phyloP scores from a whole-genome alignment of 176 grass and related monocot species.

The Stipa capillata region DNA sequence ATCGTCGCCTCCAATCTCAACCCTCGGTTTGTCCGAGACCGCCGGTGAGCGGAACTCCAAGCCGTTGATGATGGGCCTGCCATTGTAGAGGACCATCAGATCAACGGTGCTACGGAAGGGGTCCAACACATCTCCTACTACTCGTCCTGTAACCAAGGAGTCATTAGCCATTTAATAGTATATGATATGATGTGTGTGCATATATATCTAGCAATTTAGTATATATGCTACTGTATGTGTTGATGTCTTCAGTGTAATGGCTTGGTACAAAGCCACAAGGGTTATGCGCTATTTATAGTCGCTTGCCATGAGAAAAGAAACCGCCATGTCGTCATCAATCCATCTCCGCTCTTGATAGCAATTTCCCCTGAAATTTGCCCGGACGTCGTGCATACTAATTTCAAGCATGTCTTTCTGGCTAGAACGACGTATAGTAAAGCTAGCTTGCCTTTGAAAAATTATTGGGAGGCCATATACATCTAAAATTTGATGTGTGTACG shows the following conservation, averaged over 20 bases:
- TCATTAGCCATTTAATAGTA: constrained; percentile 40
- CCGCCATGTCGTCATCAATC: not conserved
- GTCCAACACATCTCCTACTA: constrained; percentile 74
- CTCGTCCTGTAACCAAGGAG: constrained; percentile 41
- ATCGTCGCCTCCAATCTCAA: constrained; percentile 62
- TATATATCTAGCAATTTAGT: no score
- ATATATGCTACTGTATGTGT: not conserved
- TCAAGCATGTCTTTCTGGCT: not conserved
- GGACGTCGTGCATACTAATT: not conserved
- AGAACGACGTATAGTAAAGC: not conserved
- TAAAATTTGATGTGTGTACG: not conserved
- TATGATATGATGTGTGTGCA: no score
- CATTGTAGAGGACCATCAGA: constrained; percentile 37
- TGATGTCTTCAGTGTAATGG: not conserved
- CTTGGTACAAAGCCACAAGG: not conserved
- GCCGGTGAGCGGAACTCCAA: constrained; percentile 44
- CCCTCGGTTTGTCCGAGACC: constrained; percentile 24
- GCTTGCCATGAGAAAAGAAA: not conserved
- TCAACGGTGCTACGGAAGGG: constrained; percentile 43
- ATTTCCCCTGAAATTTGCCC: not conserved
- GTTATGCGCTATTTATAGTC: constrained; percentile 11
- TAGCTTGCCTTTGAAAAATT: not conserved
- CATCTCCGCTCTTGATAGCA: not conserved
- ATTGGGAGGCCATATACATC: not conserved
- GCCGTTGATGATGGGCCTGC: constrained; percentile 42